Evolutionary conservation across 1,139 yeast species (phyloP), one percentile per base, ranked within the genome.

Genomic region (Candida tetrigidarum): DNA sequence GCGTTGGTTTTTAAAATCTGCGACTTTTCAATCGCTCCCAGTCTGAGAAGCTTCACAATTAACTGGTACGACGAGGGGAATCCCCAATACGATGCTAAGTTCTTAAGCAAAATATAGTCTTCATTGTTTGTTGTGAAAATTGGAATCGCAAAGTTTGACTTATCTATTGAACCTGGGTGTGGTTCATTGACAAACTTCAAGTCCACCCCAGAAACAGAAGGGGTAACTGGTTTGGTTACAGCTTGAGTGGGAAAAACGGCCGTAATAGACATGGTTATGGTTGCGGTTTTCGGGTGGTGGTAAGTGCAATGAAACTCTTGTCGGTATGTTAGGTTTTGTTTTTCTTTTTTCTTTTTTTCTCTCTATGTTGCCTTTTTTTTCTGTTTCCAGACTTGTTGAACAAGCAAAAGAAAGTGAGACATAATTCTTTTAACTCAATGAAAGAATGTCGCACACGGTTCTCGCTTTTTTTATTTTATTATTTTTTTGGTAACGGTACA

Each of bases 41-140:
- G 45, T 45, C 64, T 67, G 1, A 66, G 46, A 2, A 74, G 35
- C 46, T 57, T 58, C 12, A 54, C 50, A 12, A 74, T 62, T 15
- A 74, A 51, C 49, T 74, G 80, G 48, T 73, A 73, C 4, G 78
- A 68, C 2, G 78, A 73, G 1, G 78, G 77, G 47, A 58, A 74
- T 46, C 67, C 68, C 72, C 76, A 73, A 3, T 63, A 46, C n/a
- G 30, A 34, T 4, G 74, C 66, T 45, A 74, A 55, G 46, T 71
- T 66, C 42, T 64, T 63, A 3, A 69, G 42, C 35, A 74, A 57
- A 2, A 69, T 69, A 39, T 56, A 59, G 25, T 59, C 45, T 5
- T 42, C 40, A 12, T 42, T 43, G 18, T 49, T 39, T 11, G 41
- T 18, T 5, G 9, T 37, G 29, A 52, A 51, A 1, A 43, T 16